A percentile compares a stretch with the other conserved stretches of the same genome.
Conservation (phyloP, 495 filamentous ascomycete genomes). For the Neurospora intermedia region DNA sequence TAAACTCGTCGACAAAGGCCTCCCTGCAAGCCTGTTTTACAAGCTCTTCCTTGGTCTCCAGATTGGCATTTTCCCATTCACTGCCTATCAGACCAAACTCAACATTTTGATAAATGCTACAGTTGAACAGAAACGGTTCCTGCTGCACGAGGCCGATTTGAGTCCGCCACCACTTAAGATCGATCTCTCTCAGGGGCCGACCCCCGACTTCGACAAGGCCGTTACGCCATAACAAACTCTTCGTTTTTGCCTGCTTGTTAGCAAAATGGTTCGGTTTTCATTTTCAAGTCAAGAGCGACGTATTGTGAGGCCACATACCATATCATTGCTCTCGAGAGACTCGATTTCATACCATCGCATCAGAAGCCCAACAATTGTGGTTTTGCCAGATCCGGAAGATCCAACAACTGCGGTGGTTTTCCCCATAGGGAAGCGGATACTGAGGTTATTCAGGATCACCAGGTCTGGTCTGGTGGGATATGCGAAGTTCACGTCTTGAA, state of each 20-base stretch:
- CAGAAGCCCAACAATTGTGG: conserved; percentile 53
- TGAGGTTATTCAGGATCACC: conserved; percentile 44
- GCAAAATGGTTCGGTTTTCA: background rate
- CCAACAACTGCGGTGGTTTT: conserved; percentile 81
- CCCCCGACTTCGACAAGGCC: conserved; percentile 42
- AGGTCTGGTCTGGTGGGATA: conserved; percentile 55
- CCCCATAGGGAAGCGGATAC: conserved; percentile 53
- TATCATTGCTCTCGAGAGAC: conserved; percentile 35
- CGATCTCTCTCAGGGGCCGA: conserved; percentile 39
- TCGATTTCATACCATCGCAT: conserved; percentile 54
- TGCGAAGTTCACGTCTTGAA: conserved; percentile 49
- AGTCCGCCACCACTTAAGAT: conserved; percentile 52
- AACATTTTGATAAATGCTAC: conserved; percentile 56
- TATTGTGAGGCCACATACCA: conserved; percentile 20
- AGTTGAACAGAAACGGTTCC: conserved; percentile 62
- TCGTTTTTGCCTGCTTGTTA: background rate
- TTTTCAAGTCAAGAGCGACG: background rate
- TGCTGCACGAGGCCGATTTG: conserved; percentile 61
- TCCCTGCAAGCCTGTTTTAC: conserved; percentile 51
- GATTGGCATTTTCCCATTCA: conserved; percentile 41
- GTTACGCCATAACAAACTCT: conserved; percentile 34
- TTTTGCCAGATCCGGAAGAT: conserved; percentile 61
- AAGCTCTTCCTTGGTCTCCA: conserved; percentile 39
- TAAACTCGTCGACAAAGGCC: conserved; percentile 52
- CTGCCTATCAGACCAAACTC: conserved; percentile 55